These are phyloP conservation scores for Trametes gibbosa DNA, from an alignment of 768 basidiomycete species.

Conservation along the genomic window DNA sequence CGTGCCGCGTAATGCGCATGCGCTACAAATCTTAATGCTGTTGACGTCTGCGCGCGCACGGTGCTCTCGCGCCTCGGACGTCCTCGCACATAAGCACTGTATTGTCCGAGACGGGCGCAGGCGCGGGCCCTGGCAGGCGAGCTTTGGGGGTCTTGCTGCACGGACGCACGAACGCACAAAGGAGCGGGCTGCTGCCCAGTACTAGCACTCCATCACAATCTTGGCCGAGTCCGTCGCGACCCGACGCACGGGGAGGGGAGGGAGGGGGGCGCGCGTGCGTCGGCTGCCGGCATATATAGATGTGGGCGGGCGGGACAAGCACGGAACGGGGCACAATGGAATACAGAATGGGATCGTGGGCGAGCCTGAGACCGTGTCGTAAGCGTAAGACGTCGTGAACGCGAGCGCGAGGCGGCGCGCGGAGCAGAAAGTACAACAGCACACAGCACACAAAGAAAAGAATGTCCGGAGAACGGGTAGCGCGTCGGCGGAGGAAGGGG, in stretches of 20 bases:
- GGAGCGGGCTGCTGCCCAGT: not conserved
- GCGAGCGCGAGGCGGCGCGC: not conserved
- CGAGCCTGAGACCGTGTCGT: not conserved
- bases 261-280: not conserved
- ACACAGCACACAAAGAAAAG: too few species aligned
- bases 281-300: not conserved
- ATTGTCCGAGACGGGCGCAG: not conserved
- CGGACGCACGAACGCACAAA: not conserved
- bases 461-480: not conserved
- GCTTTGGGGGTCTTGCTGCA: too few species aligned
- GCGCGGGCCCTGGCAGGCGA: too few species aligned
- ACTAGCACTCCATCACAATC: too few species aligned
- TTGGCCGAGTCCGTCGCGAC: not conserved
- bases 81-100: not conserved
- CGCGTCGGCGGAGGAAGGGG: not conserved
- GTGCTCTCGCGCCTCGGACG: not conserved
- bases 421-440: not conserved
- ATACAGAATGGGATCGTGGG: not conserved
- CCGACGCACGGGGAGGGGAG: too few species aligned
- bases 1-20: too few species aligned
- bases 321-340: not conserved
- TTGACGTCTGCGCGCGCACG: too few species aligned
- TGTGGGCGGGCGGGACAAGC: not conserved
- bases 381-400: constrained; percentile 14
- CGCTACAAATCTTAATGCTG: too few species aligned